Conservation (phyloP, 2,329 filamentous ascomycete genomes). For the Sordariomycetes sp. region DNA sequence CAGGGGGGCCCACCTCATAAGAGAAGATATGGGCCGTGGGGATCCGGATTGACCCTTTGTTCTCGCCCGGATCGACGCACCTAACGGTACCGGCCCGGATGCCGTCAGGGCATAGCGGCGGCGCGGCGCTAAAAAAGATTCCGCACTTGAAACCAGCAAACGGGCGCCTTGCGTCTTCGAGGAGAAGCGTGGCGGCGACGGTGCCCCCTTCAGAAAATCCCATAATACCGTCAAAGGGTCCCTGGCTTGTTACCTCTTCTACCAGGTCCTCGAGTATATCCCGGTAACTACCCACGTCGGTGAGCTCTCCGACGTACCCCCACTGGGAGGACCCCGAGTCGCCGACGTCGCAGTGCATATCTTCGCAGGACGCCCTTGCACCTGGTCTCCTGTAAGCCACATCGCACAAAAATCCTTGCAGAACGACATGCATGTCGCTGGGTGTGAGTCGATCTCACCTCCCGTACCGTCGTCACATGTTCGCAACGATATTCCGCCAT, state of each 20-base stretch:
- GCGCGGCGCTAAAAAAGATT: constrained; percentile 16
- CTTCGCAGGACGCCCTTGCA: too few species aligned
- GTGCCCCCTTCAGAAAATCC: constrained; percentile 17
- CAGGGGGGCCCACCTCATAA: too few species aligned
- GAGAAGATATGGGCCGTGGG: constrained; percentile 2
- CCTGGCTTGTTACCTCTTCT: background rate
- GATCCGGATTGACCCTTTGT: constrained; percentile 12
- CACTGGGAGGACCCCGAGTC: background rate
- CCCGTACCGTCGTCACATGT: background rate
- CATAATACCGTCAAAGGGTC: constrained; percentile 7
- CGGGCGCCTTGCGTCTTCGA: constrained; percentile 13
- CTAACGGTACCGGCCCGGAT: constrained; percentile 9
- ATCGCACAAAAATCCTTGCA: too few species aligned
- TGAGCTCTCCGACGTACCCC: background rate
- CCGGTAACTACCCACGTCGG: background rate
- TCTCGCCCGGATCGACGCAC: constrained; percentile 12
- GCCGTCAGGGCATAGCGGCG: constrained; percentile 14
- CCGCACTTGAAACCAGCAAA: constrained; percentile 14
- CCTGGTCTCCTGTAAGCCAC: too few species aligned
- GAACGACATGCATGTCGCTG: too few species aligned
- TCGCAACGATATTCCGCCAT: background rate
- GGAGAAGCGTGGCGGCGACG: constrained; percentile 16
- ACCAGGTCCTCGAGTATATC: background rate
- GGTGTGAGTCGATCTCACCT: too few species aligned
- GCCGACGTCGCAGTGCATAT: background rate